These are phyloP conservation scores for Hypsizygus marmoreus DNA, from an alignment of 768 basidiomycete species.

Conservation along the genomic window DNA sequence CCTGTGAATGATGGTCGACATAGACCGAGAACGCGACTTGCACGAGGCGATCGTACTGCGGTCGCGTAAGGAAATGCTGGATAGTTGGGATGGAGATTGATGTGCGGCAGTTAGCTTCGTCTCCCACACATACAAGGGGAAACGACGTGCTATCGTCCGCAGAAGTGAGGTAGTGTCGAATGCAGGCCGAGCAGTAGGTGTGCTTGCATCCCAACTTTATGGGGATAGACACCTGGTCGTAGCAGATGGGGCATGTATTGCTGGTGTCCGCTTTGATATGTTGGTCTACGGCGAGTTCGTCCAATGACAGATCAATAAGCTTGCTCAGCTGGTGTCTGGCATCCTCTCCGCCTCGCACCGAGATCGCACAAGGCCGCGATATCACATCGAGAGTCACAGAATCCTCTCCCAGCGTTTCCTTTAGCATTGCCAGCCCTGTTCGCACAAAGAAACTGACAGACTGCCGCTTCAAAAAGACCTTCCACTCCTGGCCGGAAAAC, in stretches of 20 bases:
- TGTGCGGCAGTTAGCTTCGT: too few species aligned
- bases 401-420: conserved; percentile 54
- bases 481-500: conserved; percentile 42
- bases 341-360: conserved; percentile 54
- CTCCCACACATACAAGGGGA: conserved; percentile 63
- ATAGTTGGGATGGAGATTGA: too few species aligned
- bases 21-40: too few species aligned
- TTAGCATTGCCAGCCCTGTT: conserved; percentile 47
- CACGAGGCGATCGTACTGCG: too few species aligned
- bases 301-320: conserved; percentile 38
- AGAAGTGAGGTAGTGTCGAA: conserved; percentile 45
- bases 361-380: conserved; percentile 35
- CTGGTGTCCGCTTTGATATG: conserved; percentile 4
- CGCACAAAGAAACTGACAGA: conserved; percentile 49
- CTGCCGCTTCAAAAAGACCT: conserved; percentile 33
- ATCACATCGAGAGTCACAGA: conserved; percentile 47
- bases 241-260: conserved; percentile 53
- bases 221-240: conserved; percentile 37
- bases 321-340: conserved; percentile 44
- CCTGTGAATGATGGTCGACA: too few species aligned
- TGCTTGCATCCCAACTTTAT: conserved; percentile 46
- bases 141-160: conserved; percentile 43
- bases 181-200: conserved; percentile 45
- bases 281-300: neutral
- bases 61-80: too few species aligned